Evolutionary conservation across 805 yeast species (phyloP), one percentile per base, ranked within the genome.

Genomic region (Candida odintsovae): DNA sequence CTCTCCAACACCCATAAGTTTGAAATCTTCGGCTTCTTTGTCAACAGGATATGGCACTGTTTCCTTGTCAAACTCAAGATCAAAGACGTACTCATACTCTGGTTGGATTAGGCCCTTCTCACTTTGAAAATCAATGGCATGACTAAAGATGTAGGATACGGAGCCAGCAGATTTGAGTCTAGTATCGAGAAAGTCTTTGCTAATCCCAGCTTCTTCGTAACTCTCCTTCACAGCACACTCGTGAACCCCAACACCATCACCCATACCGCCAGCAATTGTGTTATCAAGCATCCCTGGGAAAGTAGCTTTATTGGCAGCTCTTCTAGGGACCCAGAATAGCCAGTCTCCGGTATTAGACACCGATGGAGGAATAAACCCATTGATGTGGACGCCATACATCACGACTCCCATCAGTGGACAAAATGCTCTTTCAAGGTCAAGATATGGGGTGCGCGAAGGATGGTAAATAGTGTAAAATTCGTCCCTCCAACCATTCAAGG

Each of bases 241-340:
- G 58, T 71, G 67, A 3, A 81, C 68, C 0, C 90, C 88, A 53
- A 78, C 71, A 0, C 96, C 96, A 62, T 83, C 73, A 0, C 95
- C 97, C 4, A 94, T 58, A 0, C 99, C 99, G 1, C 99, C 99
- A 0, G 96, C 99, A 7, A 94, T 86, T 1, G 95, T 89, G 63
- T 90, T 92, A 63, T 94, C 99, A 35, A 90, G 73, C 86, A 80
- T 84, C 0, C 86, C 85, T 0, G 99, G 98, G 68, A 79, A 92
- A 0, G 99, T 94, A 16, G 83, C 83, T 63, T 94, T 94, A 2
- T 80, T 73, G 6, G 70, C 63, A 0, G 97, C 76, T 53, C 99
- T 70, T 50, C 88, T 69, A 0, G 99, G 96, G 10, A 92, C 74
- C 98, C 98, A 94, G 48, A 85, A 56, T 55, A 77, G 75, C 28